A percentile compares a stretch with the other conserved stretches of the same genome.
phyloP scores from a whole-genome alignment of 768 basidiomycete species.

The Postia placenta region DNA sequence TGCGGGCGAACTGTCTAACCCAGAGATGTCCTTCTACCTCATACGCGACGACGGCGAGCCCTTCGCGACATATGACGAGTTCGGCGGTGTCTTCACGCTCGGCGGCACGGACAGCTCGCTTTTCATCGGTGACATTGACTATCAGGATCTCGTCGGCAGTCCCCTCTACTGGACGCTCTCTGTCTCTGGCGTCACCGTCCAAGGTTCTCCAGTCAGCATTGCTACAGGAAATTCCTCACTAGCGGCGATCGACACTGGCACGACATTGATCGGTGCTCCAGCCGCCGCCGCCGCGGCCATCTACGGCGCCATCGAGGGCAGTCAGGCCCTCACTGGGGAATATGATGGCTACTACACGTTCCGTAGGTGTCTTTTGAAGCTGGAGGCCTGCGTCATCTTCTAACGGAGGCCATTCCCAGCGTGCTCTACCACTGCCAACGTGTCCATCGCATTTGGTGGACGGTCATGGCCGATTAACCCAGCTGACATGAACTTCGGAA shows the following conservation, averaged over 20 bases:
- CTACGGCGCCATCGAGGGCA: conserved; percentile 59
- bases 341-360: conserved; percentile 72
- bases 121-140: conserved; percentile 67
- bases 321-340: conserved; percentile 36
- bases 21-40: conserved; percentile 63
- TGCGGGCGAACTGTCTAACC: conserved; percentile 34
- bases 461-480: conserved; percentile 69
- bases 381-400: too few relatives aligned
- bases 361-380: conserved; percentile 46
- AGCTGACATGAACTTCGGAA: conserved; percentile 77
- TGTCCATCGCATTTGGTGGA: conserved; percentile 74
- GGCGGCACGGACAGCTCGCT: conserved; percentile 58
- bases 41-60: conserved; percentile 39
- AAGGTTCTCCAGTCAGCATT: conserved; percentile 42
- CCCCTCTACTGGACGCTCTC: conserved; percentile 60
- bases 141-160: conserved; percentile 36
- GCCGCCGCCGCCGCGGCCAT: conserved; percentile 51
- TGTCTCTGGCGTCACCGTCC: conserved; percentile 55
- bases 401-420: conserved; percentile 48
- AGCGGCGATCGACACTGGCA: conserved; percentile 92
- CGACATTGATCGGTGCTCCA: conserved; percentile 89
- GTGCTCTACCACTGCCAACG: conserved; percentile 48
- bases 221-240: conserved; percentile 37
- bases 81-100: conserved; percentile 68
- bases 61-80: conserved; percentile 29